Percentiles rank a stretch among this genome's conserved stretches.
Evolutionary conservation across 2,329 filamentous ascomycete species (phyloP).

Genomic region (Aureobasidium mangrovei): DNA sequence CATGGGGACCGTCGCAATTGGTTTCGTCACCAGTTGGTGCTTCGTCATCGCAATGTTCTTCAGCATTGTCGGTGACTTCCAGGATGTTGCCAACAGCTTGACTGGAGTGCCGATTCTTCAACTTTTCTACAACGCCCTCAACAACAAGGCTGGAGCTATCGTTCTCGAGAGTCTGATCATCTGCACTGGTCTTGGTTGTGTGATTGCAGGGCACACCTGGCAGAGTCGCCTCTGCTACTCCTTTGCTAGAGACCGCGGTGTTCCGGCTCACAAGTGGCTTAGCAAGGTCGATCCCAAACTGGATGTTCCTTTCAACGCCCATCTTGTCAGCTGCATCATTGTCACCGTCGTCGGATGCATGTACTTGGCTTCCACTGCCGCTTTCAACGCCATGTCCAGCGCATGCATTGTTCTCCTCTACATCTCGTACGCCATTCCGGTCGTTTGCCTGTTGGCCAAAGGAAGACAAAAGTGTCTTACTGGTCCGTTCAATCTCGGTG

Average conservation of each 20-base stretch:
- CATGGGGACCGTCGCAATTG: conserved; percentile 41
- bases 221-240: conserved; percentile 45
- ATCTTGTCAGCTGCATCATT: conserved; percentile 35
- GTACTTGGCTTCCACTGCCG: conserved; percentile 35
- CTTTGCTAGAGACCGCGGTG: conserved; percentile 43
- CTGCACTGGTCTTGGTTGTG: conserved; percentile 55
- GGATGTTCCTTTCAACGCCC: conserved; percentile 39
- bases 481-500: conserved; percentile 42
- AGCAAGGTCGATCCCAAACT: conserved; percentile 32
- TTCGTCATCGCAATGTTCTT: conserved; percentile 44
- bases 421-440: conserved; percentile 33
- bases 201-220: conserved; percentile 53
- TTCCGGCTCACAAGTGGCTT: conserved; percentile 37
- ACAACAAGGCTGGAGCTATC: conserved; percentile 37
- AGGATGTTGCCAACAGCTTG: conserved; percentile 30
- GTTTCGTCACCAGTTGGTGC: conserved; percentile 42
- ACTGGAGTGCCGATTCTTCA: conserved; percentile 42
- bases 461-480: conserved; percentile 38
- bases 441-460: conserved; percentile 37
- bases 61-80: conserved; percentile 39
- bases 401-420: conserved; percentile 36
- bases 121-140: conserved; percentile 38
- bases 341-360: conserved; percentile 40
- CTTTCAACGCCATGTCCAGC: conserved; percentile 33
- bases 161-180: conserved; percentile 39